phyloP scores from a whole-genome alignment of 208 protist genomes.

The Tetramitus jugosus region DNA sequence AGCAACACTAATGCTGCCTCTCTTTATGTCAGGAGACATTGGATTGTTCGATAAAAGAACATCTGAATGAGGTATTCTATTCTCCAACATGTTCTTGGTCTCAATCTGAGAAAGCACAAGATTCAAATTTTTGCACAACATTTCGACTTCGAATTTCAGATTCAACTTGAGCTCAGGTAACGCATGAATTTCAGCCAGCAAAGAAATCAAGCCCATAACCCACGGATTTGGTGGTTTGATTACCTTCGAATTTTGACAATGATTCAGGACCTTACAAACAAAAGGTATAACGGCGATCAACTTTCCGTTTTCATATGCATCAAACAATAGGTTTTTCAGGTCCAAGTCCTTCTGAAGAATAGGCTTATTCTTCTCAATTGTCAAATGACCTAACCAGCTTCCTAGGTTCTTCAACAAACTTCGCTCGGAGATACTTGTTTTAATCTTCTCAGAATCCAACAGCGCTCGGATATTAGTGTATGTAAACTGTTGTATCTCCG shows the following conservation, averaged over 20 bases:
- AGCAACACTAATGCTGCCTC: background rate
- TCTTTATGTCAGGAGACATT: background rate
- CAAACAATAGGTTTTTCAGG: constrained; percentile 84
- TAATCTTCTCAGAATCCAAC: constrained; percentile 84
- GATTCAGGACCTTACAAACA: constrained; percentile 79
- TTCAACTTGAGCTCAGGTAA: constrained; percentile 88
- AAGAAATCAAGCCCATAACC: constrained; percentile 83
- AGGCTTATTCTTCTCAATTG: constrained; percentile 93
- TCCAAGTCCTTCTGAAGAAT: constrained; percentile 84
- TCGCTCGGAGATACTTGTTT: constrained; percentile 70
- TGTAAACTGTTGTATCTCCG: constrained; percentile 63
- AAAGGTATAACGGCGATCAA: constrained; percentile 93
- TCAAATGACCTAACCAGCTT: constrained; percentile 91
- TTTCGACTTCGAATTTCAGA: constrained; percentile 94
- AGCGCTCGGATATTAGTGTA: constrained; percentile 66
- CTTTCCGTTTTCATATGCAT: constrained; percentile 80
- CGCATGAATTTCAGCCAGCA: constrained; percentile 88
- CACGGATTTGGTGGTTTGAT: constrained; percentile 95
- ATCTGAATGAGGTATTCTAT: background rate
- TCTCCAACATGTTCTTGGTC: background rate
- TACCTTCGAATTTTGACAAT: constrained; percentile 72
- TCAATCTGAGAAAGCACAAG: constrained; percentile 48
- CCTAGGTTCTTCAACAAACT: constrained; percentile 94
- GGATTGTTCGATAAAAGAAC: background rate
- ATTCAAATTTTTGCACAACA: constrained; percentile 60